phyloP scores from a whole-genome alignment of 2,329 filamentous ascomycete species.

The Proliferodiscus dingleyae region DNA sequence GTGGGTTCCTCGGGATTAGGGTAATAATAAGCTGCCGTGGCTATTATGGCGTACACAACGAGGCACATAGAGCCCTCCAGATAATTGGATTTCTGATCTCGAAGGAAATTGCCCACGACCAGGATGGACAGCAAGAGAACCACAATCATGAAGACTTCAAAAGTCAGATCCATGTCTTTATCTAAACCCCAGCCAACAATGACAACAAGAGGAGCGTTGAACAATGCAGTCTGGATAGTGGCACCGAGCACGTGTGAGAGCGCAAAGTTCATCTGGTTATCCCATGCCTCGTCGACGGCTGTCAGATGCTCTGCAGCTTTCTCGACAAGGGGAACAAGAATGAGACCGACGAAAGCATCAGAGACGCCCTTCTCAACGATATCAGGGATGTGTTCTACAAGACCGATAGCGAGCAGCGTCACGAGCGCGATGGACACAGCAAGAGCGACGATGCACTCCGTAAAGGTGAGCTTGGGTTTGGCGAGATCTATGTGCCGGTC shows the following conservation, averaged over 20 bases:
- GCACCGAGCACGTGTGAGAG: constrained; percentile 77
- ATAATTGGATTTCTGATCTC: constrained; percentile 26
- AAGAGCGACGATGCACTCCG: constrained; percentile 65
- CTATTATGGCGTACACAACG: not conserved
- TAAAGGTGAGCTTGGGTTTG: constrained; percentile 68
- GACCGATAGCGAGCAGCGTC: constrained; percentile 65
- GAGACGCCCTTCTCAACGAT: constrained; percentile 49
- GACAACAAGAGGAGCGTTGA: constrained; percentile 65
- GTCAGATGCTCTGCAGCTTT: constrained; percentile 78
- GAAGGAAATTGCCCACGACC: constrained; percentile 55
- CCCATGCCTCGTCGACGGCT: constrained; percentile 68
- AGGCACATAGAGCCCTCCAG: constrained; percentile 3
- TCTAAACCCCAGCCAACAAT: constrained; percentile 63
- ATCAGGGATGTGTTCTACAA: constrained; percentile 67
- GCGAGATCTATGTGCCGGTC: constrained; percentile 52
- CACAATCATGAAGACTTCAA: constrained; percentile 5
- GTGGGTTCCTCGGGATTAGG: not conserved
- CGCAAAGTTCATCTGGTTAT: constrained; percentile 69
- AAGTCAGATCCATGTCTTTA: constrained; percentile 4
- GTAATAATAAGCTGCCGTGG: not conserved
- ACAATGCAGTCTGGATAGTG: constrained; percentile 74
- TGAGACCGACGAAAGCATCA: constrained; percentile 74
- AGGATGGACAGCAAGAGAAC: constrained; percentile 22
- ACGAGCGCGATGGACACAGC: constrained; percentile 62
- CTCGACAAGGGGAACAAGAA: constrained; percentile 72